Conservation (phyloP, 306 rosid genomes). For the Prinsepia uniflora region DNA sequence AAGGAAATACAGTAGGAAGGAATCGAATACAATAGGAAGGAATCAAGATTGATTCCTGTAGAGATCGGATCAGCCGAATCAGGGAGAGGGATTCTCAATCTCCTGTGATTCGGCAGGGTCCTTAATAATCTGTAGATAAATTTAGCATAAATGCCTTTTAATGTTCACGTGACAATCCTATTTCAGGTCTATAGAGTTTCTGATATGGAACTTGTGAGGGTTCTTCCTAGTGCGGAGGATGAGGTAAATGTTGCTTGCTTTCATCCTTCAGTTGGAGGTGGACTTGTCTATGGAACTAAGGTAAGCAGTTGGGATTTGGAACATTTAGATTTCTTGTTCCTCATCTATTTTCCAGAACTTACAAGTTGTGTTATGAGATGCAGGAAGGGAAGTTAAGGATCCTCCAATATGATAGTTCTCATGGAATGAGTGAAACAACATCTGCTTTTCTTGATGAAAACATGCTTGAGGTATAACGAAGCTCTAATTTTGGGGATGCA, state of each 20-base stretch:
- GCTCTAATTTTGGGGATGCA: not conserved
- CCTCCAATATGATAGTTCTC: conserved; percentile 46
- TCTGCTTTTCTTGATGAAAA: conserved; percentile 39
- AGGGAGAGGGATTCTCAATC: no score
- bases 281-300: conserved; percentile 98
- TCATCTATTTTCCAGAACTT: not conserved
- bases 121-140: not conserved
- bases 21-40: no score
- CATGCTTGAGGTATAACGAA: conserved; percentile 46
- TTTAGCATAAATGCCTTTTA: not conserved
- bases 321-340: conserved; percentile 1
- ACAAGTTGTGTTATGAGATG: conserved; percentile 26
- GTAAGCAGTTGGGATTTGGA: conserved; percentile 32
- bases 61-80: no score
- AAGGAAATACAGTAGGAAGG: no score
- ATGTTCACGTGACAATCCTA: not conserved
- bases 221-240: conserved; percentile 97
- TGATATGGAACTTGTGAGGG: conserved; percentile 96
- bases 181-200: conserved; percentile 88
- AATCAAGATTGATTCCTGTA: no score
- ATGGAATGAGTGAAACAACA: conserved; percentile 23
- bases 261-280: conserved; percentile 97
- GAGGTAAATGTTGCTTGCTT: conserved; percentile 98
- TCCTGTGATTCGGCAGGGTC: no score
- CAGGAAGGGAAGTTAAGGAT: conserved; percentile 98